Evolutionary conservation across 2,329 filamentous ascomycete genomes (phyloP), one percentile per base, ranked within the genome.

Genomic region (Colletotrichum musae): DNA sequence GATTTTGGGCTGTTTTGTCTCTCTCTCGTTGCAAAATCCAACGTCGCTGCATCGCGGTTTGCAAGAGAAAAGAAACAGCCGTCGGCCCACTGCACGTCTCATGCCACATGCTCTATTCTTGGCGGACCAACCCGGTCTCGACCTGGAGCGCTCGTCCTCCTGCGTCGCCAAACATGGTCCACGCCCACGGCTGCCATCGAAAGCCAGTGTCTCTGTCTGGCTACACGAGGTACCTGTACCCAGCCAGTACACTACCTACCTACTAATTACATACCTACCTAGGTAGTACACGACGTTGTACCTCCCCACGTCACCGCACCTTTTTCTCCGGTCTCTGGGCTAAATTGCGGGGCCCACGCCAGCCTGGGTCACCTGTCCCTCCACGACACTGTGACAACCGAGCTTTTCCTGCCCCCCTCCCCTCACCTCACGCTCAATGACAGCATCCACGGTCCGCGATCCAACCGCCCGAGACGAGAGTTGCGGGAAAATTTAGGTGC

Each of bases 231-330:
- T 69, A 66, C 51, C 45, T 60, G 18, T 70, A 60, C 57, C 66
- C 45, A 9, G 26, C n/a, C 45, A 16, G 24, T 67, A 36, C 32
- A 36, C 32, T 10, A 24, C 21, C 21, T 24, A 24, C 21, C 21
- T 24, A 24, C 21, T 4, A 18, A 18, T 4, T 24, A 24, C 21
- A 24, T 24, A 24, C 21, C 21, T 24, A 24, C 21, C 21, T 24
- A 24, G 21, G 21, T 24, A 12, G 24, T 67, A 36, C 32, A 36
- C 32, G 7, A 36, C 32, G 32, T 36, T 4, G 32, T 36, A 61
- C 62, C 18, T 57, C 50, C 54, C 51, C 62, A 70, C 61, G 66
- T 61, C 67, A 70, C 62, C 62, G 67, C 67, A 67, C 62, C 67
- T 61, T 61, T 67, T 54, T 51, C 67, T 70, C 67, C 67, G 62